These are phyloP conservation scores for Diutina mesorugosa DNA, from an alignment of 1,139 yeast genomes.

Conservation along the genomic window DNA sequence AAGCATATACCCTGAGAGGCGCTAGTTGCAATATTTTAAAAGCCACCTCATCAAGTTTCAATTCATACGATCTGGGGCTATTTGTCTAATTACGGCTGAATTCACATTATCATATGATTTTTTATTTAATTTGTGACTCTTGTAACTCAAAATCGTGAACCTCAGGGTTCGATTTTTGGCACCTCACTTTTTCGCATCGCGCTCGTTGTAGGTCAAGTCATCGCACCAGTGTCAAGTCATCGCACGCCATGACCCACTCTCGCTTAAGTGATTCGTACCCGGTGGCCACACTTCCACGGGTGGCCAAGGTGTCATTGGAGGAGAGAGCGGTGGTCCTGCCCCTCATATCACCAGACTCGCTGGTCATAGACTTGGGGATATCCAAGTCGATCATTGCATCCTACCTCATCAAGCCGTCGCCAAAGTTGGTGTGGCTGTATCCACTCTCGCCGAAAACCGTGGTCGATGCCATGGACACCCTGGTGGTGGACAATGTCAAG, in stretches of 20 bases:
- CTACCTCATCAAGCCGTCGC: constrained; percentile 67
- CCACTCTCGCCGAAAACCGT: constrained; percentile 52
- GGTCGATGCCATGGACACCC: constrained; percentile 28
- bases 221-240: neutral
- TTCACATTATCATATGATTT: no score
- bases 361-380: constrained; percentile 42
- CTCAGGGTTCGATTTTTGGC: neutral
- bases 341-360: neutral
- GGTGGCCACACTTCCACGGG: constrained; percentile 1
- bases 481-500: constrained; percentile 11
- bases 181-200: neutral
- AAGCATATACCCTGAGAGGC: no score
- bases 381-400: constrained; percentile 68
- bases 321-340: neutral
- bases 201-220: neutral
- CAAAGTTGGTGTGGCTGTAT: constrained; percentile 62
- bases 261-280: constrained; percentile 1
- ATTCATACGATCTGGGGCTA: no score
- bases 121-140: no score
- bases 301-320: neutral
- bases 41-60: no score
- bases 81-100: no score
- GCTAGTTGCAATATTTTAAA: no score
- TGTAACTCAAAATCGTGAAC: neutral
- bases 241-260: neutral